These are phyloP conservation scores for Physcia stellaris DNA, from an alignment of 495 filamentous ascomycete species.

Conservation along the genomic window DNA sequence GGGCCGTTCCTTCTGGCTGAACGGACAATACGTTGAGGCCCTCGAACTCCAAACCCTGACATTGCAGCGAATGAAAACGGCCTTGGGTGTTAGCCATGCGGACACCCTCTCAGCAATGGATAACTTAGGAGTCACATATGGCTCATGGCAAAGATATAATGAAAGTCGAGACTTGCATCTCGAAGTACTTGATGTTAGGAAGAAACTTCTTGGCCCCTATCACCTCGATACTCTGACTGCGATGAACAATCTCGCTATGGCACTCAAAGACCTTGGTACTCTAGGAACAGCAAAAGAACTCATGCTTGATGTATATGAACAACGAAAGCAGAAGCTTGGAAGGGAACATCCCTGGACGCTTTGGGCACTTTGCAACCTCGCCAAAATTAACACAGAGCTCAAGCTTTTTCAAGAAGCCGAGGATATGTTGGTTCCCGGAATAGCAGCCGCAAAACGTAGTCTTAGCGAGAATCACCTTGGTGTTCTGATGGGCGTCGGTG, in stretches of 20 bases:
- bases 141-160: conserved; percentile 5
- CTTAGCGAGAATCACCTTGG: conserved; percentile 25
- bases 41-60: conserved; percentile 17
- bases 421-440: conserved; percentile 9
- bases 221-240: conserved; percentile 13
- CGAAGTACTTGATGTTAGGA: conserved; percentile 3
- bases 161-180: conserved; percentile 8
- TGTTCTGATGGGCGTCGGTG: conserved; percentile 14
- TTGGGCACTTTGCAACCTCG: conserved; percentile 18
- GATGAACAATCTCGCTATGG: conserved; percentile 17
- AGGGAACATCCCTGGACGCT: conserved; percentile 26
- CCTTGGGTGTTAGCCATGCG: conserved; percentile 13
- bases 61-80: conserved; percentile 8
- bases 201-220: conserved; percentile 6
- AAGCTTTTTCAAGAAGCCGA: conserved; percentile 20
- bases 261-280: conserved; percentile 7
- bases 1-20: conserved; percentile 11
- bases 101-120: conserved; percentile 18
- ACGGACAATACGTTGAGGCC: conserved; percentile 21
- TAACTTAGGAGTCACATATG: conserved; percentile 13
- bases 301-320: conserved; percentile 18
- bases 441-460: conserved; percentile 22
- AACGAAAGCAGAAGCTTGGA: conserved; percentile 19
- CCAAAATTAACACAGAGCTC: conserved; percentile 16
- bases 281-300: conserved; percentile 12